Conservation (phyloP, 352 stramenopile species). For the Saprolegnia parasitica region DNA sequence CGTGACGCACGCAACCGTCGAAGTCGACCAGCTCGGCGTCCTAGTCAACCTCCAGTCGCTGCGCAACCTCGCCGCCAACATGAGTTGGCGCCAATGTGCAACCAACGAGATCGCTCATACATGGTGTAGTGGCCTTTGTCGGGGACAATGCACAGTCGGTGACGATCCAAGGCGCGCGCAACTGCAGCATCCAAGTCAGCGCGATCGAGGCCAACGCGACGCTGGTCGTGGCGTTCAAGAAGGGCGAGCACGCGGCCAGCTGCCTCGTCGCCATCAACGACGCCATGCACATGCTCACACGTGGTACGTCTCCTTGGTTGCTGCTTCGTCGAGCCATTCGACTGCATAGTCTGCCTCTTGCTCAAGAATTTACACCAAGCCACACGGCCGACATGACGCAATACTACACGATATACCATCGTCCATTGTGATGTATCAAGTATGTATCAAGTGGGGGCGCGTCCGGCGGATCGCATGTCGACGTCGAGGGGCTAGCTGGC, state of each 20-base stretch:
- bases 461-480: no score
- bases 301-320: no score
- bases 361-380: slow-evolving; percentile 9
- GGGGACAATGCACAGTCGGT: slow-evolving; percentile 75
- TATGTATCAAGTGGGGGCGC: no score
- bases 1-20: slow-evolving; percentile 73
- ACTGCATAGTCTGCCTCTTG: slow-evolving; percentile 2
- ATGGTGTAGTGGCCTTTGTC: slow-evolving; percentile 67
- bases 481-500: no score
- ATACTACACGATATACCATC: no score
- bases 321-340: background rate
- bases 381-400: no score
- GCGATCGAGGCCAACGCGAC: slow-evolving; percentile 63
- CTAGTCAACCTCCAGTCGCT: slow-evolving; percentile 87
- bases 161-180: slow-evolving; percentile 81
- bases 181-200: slow-evolving; percentile 84
- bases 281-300: slow-evolving; percentile 67
- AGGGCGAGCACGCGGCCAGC: slow-evolving; percentile 51
- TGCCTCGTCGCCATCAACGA: slow-evolving; percentile 79
- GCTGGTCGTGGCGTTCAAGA: slow-evolving; percentile 86
- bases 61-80: slow-evolving; percentile 78
- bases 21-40: slow-evolving; percentile 88
- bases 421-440: no score
- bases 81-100: slow-evolving; percentile 54
- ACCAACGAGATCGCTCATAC: background rate